These are phyloP conservation scores for Monosporascus cannonballus DNA, from an alignment of 2,329 filamentous ascomycete species.

Conservation along the genomic window DNA sequence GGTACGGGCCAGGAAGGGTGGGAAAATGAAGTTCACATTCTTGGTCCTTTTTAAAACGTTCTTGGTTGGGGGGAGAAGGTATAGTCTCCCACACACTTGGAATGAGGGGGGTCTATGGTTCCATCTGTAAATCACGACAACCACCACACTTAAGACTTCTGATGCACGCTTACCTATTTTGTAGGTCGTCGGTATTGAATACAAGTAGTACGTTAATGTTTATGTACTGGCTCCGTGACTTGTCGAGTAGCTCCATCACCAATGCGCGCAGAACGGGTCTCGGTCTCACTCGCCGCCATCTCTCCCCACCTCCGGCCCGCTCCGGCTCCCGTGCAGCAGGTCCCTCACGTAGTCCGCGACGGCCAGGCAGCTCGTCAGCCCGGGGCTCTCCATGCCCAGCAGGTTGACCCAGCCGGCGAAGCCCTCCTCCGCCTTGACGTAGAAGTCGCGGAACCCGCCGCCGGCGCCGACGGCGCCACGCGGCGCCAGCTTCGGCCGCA, in stretches of 20 bases:
- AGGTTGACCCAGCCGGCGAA: constrained; percentile 82
- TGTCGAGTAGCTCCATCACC: background rate
- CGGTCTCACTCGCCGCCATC: background rate
- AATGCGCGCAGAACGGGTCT: background rate
- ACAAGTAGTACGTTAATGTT: no score
- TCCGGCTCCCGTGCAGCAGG: constrained; percentile 36
- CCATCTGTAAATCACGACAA: no score
- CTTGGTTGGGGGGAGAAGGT: no score
- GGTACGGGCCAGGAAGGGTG: no score
- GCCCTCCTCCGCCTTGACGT: constrained; percentile 70
- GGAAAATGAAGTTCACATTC: no score
- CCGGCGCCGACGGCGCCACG: constrained; percentile 55
- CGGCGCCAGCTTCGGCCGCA: constrained; percentile 73
- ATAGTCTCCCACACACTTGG: no score
- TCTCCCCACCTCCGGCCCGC: background rate
- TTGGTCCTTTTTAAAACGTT: no score
- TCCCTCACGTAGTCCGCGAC: constrained; percentile 70
- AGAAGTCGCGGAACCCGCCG: constrained; percentile 76
- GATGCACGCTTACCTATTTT: background rate
- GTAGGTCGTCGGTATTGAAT: background rate
- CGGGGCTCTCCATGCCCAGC: constrained; percentile 88
- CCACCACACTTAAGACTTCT: no score
- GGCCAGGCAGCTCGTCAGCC: constrained; percentile 78
- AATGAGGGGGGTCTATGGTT: no score
- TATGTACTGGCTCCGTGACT: no score